Evolutionary conservation across 352 stramenopile genomes (phyloP).

Genomic region (Phytopythium aichiense): DNA sequence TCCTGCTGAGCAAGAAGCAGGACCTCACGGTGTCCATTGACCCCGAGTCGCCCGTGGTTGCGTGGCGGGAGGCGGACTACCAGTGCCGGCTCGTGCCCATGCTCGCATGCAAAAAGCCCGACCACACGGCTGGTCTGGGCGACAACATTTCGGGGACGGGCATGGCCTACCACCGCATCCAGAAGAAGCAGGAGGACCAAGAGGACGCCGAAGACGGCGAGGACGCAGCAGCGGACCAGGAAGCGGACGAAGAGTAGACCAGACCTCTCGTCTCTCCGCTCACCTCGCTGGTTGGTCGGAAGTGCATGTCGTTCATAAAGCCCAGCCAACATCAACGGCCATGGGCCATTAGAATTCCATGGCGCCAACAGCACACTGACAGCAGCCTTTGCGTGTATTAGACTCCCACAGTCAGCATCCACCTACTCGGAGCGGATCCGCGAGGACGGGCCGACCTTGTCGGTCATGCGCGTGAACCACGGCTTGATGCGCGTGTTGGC

Average conservation of each 20-base stretch:
- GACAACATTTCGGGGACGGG: constrained; percentile 87
- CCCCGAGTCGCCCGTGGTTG: constrained; percentile 57
- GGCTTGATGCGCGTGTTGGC: constrained; percentile 57
- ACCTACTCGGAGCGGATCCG: constrained; percentile 37
- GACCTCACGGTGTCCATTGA: constrained; percentile 55
- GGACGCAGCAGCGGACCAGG: not conserved
- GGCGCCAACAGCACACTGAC: not conserved
- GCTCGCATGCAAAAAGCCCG: constrained; percentile 78
- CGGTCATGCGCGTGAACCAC: constrained; percentile 73
- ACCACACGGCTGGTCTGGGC: constrained; percentile 74
- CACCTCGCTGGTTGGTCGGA: not conserved
- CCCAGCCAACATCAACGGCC: not conserved
- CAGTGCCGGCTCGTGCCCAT: constrained; percentile 76
- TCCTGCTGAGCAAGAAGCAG: constrained; percentile 55
- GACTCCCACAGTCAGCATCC: not conserved
- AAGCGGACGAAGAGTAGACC: not conserved
- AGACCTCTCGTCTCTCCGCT: not conserved
- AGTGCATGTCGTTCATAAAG: not conserved
- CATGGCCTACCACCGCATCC: constrained; percentile 71
- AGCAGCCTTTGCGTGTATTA: not conserved
- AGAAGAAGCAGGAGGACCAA: constrained; percentile 29
- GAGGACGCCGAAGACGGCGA: constrained; percentile 1
- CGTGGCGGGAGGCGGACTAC: constrained; percentile 71
- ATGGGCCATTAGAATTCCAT: constrained; percentile 1
- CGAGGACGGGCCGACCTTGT: constrained; percentile 45